Evolutionary conservation across 2,329 filamentous ascomycete genomes (phyloP), one percentile per base, ranked within the genome.

Genomic region (Verticillium albo-atrum): DNA sequence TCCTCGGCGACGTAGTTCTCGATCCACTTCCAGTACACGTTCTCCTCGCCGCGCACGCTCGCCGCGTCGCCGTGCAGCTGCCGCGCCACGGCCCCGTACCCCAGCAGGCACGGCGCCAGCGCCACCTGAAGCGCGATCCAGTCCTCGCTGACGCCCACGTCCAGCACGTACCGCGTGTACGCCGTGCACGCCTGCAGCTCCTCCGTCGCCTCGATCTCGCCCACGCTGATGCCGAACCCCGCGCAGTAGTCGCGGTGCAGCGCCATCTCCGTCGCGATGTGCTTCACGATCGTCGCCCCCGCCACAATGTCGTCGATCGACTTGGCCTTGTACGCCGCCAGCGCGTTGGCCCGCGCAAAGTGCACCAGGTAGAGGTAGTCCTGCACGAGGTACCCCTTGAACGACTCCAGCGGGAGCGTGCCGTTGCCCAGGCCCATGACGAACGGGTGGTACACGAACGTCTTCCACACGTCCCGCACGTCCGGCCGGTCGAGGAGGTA

Each of bases 331-430:
- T 96, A 97, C 0, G 89, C 87, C 2, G 91, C 90, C 9, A 98
- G 80, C 7, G 92, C 89, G 70, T 92, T 94, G 53, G 92, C 92
- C 65, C 94, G 83, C 2, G 92, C 88, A 74, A 97, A 98, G 68
- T 97, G 93, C 67, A 95, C 90, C 51, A 97, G 77, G 69, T 95
- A 98, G 4, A 97, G 80, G 68, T 97, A 97, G 68, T 98, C 94
- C 68, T 98, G 94, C 10, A 95, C 82, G 59, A 98, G 85, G 71
- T 97, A 98, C 42, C 89, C 83, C 72, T 92, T 95, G 79, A 97
- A 98, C 0, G 87, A 88, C 51, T 89, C 84, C 1, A 89, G 66
- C 0, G 90, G 89, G 23, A 98, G 77, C 7, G 84, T 89, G 0
- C 92, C 92, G 60, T 89, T 81, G 1, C 89, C 92, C 69, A 98